Percentiles rank a stretch among this genome's conserved stretches.
Evolutionary conservation across 179 eudicot genomes (phyloP).

Genomic region (Beta macrorhiza): DNA sequence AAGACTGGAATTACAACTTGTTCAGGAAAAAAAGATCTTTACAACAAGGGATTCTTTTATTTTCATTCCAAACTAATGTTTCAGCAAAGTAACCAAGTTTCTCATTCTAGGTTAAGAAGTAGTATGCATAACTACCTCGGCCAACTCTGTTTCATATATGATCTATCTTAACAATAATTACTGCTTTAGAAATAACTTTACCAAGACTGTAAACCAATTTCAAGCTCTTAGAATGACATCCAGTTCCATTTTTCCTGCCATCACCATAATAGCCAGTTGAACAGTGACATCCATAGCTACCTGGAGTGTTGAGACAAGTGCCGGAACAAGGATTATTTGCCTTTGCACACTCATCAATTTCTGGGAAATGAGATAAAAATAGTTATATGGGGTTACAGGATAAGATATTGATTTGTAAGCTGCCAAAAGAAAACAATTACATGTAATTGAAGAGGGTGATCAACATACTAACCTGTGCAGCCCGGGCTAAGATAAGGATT

Average conservation of each 20-base stretch:
- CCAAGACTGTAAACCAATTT: constrained; percentile 14
- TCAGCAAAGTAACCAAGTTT: not conserved
- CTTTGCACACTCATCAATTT: constrained; percentile 42
- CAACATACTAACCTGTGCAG: no score
- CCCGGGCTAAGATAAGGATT: no score
- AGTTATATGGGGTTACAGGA: not conserved
- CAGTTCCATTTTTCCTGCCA: constrained; percentile 33
- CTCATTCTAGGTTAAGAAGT: not conserved
- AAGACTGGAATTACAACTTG: not conserved
- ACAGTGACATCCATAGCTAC: constrained; percentile 45
- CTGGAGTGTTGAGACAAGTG: constrained; percentile 37
- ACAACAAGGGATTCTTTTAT: not conserved
- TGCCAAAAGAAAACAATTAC: no score
- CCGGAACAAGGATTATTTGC: constrained; percentile 33
- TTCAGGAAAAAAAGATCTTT: not conserved
- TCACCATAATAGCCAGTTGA: constrained; percentile 35
- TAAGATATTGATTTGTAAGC: no score
- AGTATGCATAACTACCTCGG: constrained; percentile 31
- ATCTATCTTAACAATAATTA: not conserved
- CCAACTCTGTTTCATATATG: constrained; percentile 32
- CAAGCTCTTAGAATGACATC: constrained; percentile 28
- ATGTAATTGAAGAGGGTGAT: no score
- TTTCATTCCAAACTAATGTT: not conserved
- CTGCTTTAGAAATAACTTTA: not conserved
- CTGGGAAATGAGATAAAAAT: constrained; percentile 20